Conservation (phyloP, 2,329 filamentous ascomycete genomes). For the Diaporthe sp. region DNA sequence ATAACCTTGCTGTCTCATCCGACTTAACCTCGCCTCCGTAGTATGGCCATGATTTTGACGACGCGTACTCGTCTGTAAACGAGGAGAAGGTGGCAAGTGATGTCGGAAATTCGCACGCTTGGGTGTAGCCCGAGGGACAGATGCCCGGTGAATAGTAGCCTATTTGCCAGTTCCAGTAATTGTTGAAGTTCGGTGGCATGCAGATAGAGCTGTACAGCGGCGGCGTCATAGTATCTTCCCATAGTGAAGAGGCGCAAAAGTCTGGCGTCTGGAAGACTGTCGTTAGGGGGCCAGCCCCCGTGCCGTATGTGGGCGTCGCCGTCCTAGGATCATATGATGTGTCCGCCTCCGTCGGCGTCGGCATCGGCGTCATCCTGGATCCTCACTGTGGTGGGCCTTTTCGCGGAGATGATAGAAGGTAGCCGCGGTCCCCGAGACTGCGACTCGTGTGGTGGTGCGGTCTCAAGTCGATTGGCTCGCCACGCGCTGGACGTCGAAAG, state of each 20-base stretch:
- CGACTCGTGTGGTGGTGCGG: conserved; percentile 1
- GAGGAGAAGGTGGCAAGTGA: background rate
- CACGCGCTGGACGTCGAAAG: background rate
- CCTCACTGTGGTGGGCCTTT: background rate
- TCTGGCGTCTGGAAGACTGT: conserved; percentile 27
- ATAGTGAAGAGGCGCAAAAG: conserved; percentile 14
- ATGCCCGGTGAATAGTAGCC: conserved; percentile 38
- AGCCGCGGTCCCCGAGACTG: background rate
- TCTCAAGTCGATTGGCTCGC: background rate
- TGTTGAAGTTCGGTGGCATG: conserved; percentile 26
- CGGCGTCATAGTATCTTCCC: background rate
- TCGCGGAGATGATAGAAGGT: background rate
- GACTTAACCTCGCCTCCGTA: conserved; percentile 4
- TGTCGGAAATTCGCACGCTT: conserved; percentile 20
- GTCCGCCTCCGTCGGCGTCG: background rate
- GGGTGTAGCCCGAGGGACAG: conserved; percentile 31
- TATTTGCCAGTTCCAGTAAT: conserved; percentile 29
- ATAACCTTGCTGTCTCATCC: conserved; percentile 8
- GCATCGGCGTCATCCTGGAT: conserved; percentile 7
- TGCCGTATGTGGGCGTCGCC: background rate
- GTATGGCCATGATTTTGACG: background rate
- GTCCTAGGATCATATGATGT: background rate
- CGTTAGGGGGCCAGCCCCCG: conserved; percentile 22
- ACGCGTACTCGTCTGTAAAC: background rate
- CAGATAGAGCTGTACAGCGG: conserved; percentile 25